Evolutionary conservation across 768 basidiomycete genomes (phyloP).

Genomic region (Cystoderma amianthinum): DNA sequence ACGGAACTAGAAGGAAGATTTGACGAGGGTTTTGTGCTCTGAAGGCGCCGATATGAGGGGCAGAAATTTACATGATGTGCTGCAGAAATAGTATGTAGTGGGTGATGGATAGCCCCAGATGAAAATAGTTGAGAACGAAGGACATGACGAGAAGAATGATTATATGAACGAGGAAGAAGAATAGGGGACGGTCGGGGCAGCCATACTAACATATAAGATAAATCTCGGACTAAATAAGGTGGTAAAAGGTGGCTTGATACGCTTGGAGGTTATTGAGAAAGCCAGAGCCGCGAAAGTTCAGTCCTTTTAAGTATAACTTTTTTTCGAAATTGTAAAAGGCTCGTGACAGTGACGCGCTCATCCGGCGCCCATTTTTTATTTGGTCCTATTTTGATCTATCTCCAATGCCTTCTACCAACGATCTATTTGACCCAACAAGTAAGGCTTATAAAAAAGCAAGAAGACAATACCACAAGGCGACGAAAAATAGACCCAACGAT

Average conservation of each 20-base stretch:
- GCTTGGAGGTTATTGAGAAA: not conserved
- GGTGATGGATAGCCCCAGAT: conserved; percentile 10
- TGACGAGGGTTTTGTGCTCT: conserved; percentile 24
- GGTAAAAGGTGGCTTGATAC: too few species aligned
- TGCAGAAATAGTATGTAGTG: conserved; percentile 4
- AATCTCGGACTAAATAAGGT: too few species aligned
- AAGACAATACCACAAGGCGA: conserved; percentile 52
- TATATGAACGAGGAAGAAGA: conserved; percentile 32
- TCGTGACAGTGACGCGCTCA: not conserved
- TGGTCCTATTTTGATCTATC: conserved; percentile 17
- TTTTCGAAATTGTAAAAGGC: not conserved
- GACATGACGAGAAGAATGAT: conserved; percentile 17
- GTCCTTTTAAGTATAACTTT: conserved; percentile 3
- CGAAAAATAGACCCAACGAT: conserved; percentile 39
- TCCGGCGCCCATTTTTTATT: conserved; percentile 14
- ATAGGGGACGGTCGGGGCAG: conserved; percentile 50
- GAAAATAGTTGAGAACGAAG: conserved; percentile 18
- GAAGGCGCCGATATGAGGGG: conserved; percentile 18
- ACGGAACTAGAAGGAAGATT: conserved; percentile 12
- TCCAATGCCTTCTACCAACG: conserved; percentile 20
- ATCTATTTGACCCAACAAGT: conserved; percentile 34
- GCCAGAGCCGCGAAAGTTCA: too few species aligned
- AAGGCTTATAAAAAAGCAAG: conserved; percentile 54
- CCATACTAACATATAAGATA: conserved; percentile 64
- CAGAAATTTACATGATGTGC: conserved; percentile 5